A percentile compares a stretch with the other conserved stretches of the same genome.
Evolutionary conservation across 257 asterid species (phyloP).

Genomic region (Echites panduratus): DNA sequence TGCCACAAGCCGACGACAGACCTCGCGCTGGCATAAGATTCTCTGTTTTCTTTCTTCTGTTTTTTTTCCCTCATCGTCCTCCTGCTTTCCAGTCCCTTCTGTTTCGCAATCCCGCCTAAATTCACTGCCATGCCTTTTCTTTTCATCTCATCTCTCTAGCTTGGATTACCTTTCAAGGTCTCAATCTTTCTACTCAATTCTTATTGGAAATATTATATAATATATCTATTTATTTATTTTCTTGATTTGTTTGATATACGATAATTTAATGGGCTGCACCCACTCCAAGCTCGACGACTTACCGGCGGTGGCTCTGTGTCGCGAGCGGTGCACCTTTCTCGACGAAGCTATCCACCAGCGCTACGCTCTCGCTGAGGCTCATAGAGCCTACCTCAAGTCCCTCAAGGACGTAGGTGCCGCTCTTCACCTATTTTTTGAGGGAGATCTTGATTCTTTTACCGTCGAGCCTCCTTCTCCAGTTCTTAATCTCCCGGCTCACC

Average conservation of each 20-base stretch:
- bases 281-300: slow-evolving; percentile 76
- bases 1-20: slow-evolving; percentile 40
- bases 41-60: neutral
- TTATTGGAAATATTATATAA: neutral
- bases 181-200: neutral
- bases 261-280: slow-evolving; percentile 66
- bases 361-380: slow-evolving; percentile 78
- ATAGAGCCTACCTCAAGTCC: slow-evolving; percentile 62
- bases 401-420: slow-evolving; percentile 64
- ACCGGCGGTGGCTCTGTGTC: slow-evolving; percentile 83
- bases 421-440: slow-evolving; percentile 57
- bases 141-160: neutral
- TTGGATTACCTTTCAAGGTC: neutral
- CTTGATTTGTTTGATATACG: neutral
- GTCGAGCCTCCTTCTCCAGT: slow-evolving; percentile 47
- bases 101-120: slow-evolving; percentile 28
- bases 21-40: slow-evolving; percentile 41
- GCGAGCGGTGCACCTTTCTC: slow-evolving; percentile 70
- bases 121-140: slow-evolving; percentile 28
- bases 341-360: slow-evolving; percentile 86
- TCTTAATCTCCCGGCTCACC: slow-evolving; percentile 48
- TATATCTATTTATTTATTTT: neutral
- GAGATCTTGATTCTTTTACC: slow-evolving; percentile 34
- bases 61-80: slow-evolving; percentile 5
- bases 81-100: slow-evolving; percentile 11